Evolutionary conservation across 768 basidiomycete genomes (phyloP).

Genomic region (Suillus subaureus): DNA sequence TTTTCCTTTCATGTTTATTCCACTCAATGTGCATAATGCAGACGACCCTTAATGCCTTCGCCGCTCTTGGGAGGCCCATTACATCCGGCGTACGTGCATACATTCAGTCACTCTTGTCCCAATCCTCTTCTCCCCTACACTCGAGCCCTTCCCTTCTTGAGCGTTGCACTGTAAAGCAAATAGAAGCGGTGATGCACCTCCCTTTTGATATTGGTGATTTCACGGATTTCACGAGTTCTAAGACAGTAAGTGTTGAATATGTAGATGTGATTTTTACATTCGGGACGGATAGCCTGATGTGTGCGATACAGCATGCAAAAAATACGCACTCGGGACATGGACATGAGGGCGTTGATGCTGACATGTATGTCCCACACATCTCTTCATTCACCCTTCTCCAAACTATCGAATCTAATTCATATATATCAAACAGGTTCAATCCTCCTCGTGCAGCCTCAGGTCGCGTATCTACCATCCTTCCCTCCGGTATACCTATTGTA

Average conservation of each 20-base stretch:
- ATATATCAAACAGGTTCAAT: constrained; percentile 4
- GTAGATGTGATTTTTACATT: background rate
- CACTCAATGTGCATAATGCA: background rate
- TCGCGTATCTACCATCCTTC: constrained; percentile 5
- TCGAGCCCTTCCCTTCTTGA: background rate
- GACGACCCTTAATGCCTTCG: constrained; percentile 10
- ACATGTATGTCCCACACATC: background rate
- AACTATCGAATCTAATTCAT: background rate
- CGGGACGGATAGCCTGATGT: background rate
- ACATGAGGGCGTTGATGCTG: background rate
- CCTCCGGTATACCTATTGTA: constrained; percentile 6
- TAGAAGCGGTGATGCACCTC: constrained; percentile 7
- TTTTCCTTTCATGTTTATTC: background rate
- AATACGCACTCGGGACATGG: constrained; percentile 8
- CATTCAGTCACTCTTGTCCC: constrained; percentile 6
- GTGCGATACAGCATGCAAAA: constrained; percentile 8
- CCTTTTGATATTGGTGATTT: constrained; percentile 10
- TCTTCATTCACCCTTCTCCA: background rate
- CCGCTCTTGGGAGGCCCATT: constrained; percentile 4
- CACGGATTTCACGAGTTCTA: constrained; percentile 7
- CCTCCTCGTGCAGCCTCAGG: constrained; percentile 6
- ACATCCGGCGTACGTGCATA: background rate
- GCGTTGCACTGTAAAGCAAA: background rate
- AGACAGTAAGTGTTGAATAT: constrained; percentile 1
- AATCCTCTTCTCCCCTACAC: background rate